Evolutionary conservation across 352 stramenopile species (phyloP), one percentile per base, ranked within the genome.

Genomic region (Pythium oligandrum): DNA sequence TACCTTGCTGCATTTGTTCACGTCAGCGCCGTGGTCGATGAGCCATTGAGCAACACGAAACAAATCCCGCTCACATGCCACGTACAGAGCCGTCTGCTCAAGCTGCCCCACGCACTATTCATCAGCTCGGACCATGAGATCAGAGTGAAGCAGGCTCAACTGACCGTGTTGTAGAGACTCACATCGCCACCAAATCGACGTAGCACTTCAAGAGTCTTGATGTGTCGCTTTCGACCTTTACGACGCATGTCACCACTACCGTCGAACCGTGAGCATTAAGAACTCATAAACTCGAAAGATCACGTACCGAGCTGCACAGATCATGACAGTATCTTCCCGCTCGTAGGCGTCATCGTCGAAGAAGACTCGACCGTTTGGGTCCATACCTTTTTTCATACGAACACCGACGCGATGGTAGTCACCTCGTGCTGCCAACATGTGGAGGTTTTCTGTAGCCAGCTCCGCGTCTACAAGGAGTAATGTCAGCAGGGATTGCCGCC

Each of bases 151-250:
- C 46, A 51, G 17, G 7, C 31, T 8, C 26, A 8, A 54, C 60
- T 7, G 56, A 82, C 76, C 26, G 63, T 45, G 51, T 88, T 88
- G 59, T 56, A 46, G 56, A 79, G 68, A 44, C 85, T 77, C 33
- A 84, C 58, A n/a, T 70, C 64, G 3, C 64, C 78, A 1, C 78
- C 78, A 46, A 86, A 88, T 11, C 59, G 61, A 30, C 78, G 49
- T 34, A 88, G 53, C 49, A 76, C 61, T 7, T 76, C 71, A 6
- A 88, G 62, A 6, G 78, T 86, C 52, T 80, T 73, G 17, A 86
- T 34, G 40, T 86, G 75, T 1, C 69, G 64, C 35, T 82, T 68
- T 17, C 60, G 52, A 30, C 71, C 73, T 56, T 78, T 81, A 31
- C 17, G 43, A 11, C 7, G n/a, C 39, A 47, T 33, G 6, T 5